phyloP scores from a whole-genome alignment of 129 eudicot species.

The Chrysanthemum lavandulifolium region DNA sequence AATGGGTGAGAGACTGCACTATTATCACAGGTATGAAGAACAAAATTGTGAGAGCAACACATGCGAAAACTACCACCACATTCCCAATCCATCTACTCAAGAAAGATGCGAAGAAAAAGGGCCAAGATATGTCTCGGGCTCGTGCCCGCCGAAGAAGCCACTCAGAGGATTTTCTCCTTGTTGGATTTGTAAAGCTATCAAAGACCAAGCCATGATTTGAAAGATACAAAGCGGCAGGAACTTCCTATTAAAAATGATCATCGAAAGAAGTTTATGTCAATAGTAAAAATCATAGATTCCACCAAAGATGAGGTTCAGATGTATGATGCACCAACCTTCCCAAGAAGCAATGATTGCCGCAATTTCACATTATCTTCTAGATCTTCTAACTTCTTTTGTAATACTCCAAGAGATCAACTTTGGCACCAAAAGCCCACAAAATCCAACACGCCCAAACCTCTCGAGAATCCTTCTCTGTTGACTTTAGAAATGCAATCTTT shows the following conservation, averaged over 20 bases:
- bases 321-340: slow-evolving; percentile 46
- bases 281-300: slow-evolving; percentile 12
- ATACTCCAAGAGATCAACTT: slow-evolving; percentile 58
- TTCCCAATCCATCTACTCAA: slow-evolving; percentile 65
- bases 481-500: slow-evolving; percentile 48
- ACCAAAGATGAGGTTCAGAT: slow-evolving; percentile 12
- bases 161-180: slow-evolving; percentile 80
- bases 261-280: slow-evolving; percentile 15
- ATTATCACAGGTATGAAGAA: slow-evolving; percentile 76
- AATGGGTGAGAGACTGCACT: slow-evolving; percentile 83
- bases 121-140: slow-evolving; percentile 82
- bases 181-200: slow-evolving; percentile 53
- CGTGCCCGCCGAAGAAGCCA: slow-evolving; percentile 90
- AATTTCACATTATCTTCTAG: slow-evolving; percentile 52
- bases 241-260: slow-evolving; percentile 48
- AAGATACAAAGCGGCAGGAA: slow-evolving; percentile 87
- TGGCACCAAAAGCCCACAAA: slow-evolving; percentile 53
- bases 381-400: slow-evolving; percentile 58
- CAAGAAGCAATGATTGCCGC: slow-evolving; percentile 52
- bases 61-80: slow-evolving; percentile 49
- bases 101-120: slow-evolving; percentile 76
- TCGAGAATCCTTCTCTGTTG: slow-evolving; percentile 35
- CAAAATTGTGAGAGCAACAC: slow-evolving; percentile 47
- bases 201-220: slow-evolving; percentile 79
- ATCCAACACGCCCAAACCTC: slow-evolving; percentile 54